A percentile compares a stretch with the other conserved stretches of the same genome.
Conservation (phyloP, 129 eudicot genomes). For the Helianthus annuus region HanXRQr2.0-SUNRISE NC_035446.2:108044491-108044990, state of each 20-base stretch:
- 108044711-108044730: neutral
- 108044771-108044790: too few species aligned
- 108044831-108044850: slow-evolving; percentile 7
- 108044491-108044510: neutral
- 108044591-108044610: neutral
- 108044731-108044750: neutral
- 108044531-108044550: neutral
- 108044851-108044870: neutral
- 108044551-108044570: slow-evolving; percentile 10
- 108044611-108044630: neutral
- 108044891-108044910: neutral
- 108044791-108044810: neutral
- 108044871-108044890: neutral
- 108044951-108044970: neutral
- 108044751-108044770: neutral
- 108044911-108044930: neutral
- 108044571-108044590: neutral
- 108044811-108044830: neutral
- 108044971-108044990: neutral
- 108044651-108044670: neutral
- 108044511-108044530: slow-evolving; percentile 8
- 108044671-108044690: neutral
- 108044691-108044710: neutral
- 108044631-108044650: neutral
- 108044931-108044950: neutral